These are phyloP conservation scores for Lactifluus pinguis DNA, from an alignment of 768 basidiomycete species.

Conservation along the genomic window DNA sequence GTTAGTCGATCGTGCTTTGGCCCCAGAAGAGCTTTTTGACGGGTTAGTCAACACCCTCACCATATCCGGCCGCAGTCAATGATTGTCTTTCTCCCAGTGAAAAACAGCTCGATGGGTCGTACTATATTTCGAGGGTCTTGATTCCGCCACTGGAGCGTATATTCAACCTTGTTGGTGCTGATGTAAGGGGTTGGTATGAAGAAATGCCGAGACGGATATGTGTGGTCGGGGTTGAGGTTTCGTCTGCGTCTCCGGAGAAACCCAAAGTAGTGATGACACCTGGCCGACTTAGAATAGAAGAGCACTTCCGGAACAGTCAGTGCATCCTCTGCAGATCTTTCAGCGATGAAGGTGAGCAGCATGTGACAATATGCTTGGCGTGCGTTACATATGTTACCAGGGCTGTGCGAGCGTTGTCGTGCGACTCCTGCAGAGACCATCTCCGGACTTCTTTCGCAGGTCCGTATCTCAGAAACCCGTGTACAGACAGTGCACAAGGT, in stretches of 20 bases:
- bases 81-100: slow-evolving; percentile 33
- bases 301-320: slow-evolving; percentile 61
- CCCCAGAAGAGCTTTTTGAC: slow-evolving; percentile 61
- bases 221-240: slow-evolving; percentile 30
- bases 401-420: slow-evolving; percentile 22
- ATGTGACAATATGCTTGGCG: not conserved
- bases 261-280: slow-evolving; percentile 24
- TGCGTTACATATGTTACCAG: slow-evolving; percentile 26
- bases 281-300: slow-evolving; percentile 51
- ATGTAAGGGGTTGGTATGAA: slow-evolving; percentile 79
- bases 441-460: slow-evolving; percentile 27
- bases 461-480: slow-evolving; percentile 27
- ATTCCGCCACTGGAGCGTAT: slow-evolving; percentile 88
- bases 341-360: slow-evolving; percentile 42
- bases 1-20: slow-evolving; percentile 66
- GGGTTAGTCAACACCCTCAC: slow-evolving; percentile 34
- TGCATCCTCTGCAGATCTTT: slow-evolving; percentile 60
- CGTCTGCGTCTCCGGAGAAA: slow-evolving; percentile 30
- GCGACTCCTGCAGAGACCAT: slow-evolving; percentile 27
- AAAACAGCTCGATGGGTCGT: slow-evolving; percentile 70
- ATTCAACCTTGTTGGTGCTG: slow-evolving; percentile 85
- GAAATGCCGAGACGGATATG: slow-evolving; percentile 67
- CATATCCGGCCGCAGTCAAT: not conserved
- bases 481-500: slow-evolving; percentile 26
- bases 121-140: slow-evolving; percentile 81